Percentiles rank a stretch among this genome's conserved stretches.
phyloP scores from a whole-genome alignment of 2,329 filamentous ascomycete species.

The Nemania sp. region DNA sequence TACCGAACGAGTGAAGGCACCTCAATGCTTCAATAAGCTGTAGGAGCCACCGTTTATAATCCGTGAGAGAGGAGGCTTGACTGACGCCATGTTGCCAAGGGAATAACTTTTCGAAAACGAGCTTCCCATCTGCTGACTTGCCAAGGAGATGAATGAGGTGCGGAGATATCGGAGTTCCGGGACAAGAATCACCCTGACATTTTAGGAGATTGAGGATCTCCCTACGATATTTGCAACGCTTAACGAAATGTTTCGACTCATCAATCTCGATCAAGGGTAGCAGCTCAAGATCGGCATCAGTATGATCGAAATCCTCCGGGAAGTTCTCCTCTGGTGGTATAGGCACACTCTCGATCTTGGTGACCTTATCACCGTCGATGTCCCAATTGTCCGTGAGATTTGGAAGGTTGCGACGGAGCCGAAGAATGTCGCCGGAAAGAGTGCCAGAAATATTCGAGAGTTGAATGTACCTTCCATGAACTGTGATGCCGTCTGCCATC shows the following conservation, averaged over 20 bases:
- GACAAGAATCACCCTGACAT: constrained; percentile 31
- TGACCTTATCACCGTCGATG: background rate
- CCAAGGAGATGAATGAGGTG: constrained; percentile 34
- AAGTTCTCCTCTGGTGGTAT: background rate
- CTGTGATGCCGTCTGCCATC: too few relatives aligned
- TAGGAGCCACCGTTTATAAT: constrained; percentile 31
- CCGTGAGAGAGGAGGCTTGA: constrained; percentile 11
- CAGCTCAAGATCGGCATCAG: background rate
- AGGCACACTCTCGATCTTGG: background rate
- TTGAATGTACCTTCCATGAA: background rate
- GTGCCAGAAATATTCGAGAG: background rate
- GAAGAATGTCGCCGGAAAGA: background rate
- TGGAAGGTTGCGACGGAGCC: background rate
- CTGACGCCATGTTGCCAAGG: constrained; percentile 7
- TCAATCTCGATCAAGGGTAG: background rate
- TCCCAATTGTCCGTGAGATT: background rate
- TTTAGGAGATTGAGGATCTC: background rate
- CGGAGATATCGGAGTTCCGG: constrained; percentile 17
- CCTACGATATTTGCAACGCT: background rate
- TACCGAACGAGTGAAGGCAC: constrained; percentile 33
- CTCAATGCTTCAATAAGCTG: constrained; percentile 30
- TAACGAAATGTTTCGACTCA: background rate
- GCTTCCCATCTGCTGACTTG: constrained; percentile 26
- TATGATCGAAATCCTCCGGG: background rate
- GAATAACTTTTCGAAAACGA: constrained; percentile 33